A percentile compares a stretch with the other conserved stretches of the same genome.
Conservation (phyloP, 257 asterid species). For the Primulina tabacum region DNA sequence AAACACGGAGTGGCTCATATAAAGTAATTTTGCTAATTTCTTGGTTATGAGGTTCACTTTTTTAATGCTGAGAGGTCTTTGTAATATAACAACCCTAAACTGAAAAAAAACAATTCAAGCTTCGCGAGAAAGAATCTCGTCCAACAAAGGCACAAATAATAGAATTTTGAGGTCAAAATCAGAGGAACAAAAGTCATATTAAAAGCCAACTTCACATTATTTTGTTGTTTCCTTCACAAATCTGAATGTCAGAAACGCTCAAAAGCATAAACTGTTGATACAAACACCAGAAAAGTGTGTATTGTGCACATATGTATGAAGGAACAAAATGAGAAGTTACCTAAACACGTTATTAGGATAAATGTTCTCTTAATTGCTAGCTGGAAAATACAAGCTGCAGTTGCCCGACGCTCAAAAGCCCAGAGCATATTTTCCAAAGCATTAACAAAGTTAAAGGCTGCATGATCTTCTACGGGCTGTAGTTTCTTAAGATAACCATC, state of each 20-base stretch:
- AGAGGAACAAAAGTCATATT: not conserved
- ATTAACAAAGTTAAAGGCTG: conserved; percentile 84
- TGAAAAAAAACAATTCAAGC: not conserved
- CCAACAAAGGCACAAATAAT: conserved; percentile 4
- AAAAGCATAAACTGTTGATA: conserved; percentile 7
- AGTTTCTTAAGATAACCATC: conserved; percentile 63
- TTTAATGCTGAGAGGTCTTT: not conserved
- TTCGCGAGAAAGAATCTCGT: conserved; percentile 1
- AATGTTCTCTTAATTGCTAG: conserved; percentile 78
- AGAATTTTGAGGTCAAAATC: not conserved
- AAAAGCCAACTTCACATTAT: conserved; percentile 12
- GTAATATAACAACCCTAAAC: conserved; percentile 1
- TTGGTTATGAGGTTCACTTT: conserved; percentile 1
- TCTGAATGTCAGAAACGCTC: not conserved
- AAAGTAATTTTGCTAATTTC: not conserved
- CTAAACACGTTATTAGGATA: conserved; percentile 68
- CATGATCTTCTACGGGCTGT: conserved; percentile 69
- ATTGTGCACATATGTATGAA: conserved; percentile 1
- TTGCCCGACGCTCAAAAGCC: conserved; percentile 91
- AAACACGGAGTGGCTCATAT: not conserved
- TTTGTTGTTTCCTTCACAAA: not conserved
- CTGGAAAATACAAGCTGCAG: conserved; percentile 91
- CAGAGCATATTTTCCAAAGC: conserved; percentile 90
- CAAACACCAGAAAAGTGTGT: conserved; percentile 17
- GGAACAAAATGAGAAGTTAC: conserved; percentile 35